These are phyloP conservation scores for Amylocarpus encephaloides DNA, from an alignment of 2,329 filamentous ascomycete genomes.

Conservation along the genomic window DNA sequence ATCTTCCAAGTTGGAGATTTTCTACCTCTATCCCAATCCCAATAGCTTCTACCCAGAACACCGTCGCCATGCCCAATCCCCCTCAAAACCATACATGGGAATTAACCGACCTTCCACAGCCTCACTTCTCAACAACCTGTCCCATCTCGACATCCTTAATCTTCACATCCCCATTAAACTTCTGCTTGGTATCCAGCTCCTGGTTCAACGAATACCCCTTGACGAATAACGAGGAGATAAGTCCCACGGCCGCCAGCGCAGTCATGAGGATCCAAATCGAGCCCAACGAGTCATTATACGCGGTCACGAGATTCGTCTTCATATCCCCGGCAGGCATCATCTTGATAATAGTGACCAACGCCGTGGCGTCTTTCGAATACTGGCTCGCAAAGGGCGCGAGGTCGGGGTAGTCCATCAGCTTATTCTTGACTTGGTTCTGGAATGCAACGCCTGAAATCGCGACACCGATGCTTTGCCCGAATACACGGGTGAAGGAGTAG, in stretches of 20 bases:
- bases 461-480: conserved; percentile 61
- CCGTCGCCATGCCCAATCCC: too few species aligned
- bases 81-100: too few species aligned
- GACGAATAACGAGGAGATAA: conserved; percentile 43
- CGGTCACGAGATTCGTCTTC: conserved; percentile 41
- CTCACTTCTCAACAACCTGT: background rate
- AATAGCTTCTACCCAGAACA: too few species aligned
- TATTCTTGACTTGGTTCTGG: conserved; percentile 47
- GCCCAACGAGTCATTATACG: conserved; percentile 47
- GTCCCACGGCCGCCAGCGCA: conserved; percentile 42
- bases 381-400: conserved; percentile 21
- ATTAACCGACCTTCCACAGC: too few species aligned
- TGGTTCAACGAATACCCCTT: conserved; percentile 43
- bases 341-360: conserved; percentile 25
- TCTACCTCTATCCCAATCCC: too few species aligned
- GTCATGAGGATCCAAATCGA: conserved; percentile 52
- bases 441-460: conserved; percentile 63
- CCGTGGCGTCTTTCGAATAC: conserved; percentile 29
- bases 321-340: conserved; percentile 28
- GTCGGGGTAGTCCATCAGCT: conserved; percentile 20
- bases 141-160: conserved; percentile 9
- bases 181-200: conserved; percentile 42
- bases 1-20: too few species aligned
- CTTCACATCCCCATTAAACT: conserved; percentile 36
- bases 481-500: conserved; percentile 59